Evolutionary conservation across 768 basidiomycete genomes (phyloP).

Genomic region (Pulveroboletus sp.): DNA sequence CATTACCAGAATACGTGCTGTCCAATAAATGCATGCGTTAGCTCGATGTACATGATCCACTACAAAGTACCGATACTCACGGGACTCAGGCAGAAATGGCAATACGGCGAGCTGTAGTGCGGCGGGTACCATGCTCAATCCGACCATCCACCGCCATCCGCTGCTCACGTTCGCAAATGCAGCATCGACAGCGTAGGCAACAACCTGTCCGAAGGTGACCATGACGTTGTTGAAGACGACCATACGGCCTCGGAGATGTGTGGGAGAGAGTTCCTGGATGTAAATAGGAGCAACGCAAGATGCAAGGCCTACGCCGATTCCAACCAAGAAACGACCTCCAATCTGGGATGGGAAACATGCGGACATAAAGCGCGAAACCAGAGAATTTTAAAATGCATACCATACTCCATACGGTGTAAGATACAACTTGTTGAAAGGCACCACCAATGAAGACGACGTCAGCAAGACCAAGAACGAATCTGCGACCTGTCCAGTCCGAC

Average conservation of each 20-base stretch:
- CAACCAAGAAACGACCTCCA: slow-evolving; percentile 71
- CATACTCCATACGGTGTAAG: slow-evolving; percentile 70
- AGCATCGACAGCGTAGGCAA: slow-evolving; percentile 73
- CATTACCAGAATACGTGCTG: slow-evolving; percentile 65
- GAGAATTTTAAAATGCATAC: slow-evolving; percentile 34
- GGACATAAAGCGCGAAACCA: neutral
- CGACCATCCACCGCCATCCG: slow-evolving; percentile 88
- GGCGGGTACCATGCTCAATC: slow-evolving; percentile 68
- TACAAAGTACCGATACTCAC: slow-evolving; percentile 38
- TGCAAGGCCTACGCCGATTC: slow-evolving; percentile 71
- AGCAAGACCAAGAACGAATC: slow-evolving; percentile 60
- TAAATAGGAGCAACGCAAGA: slow-evolving; percentile 79
- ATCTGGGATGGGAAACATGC: slow-evolving; percentile 39
- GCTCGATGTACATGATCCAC: neutral
- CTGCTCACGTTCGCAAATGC: slow-evolving; percentile 54
- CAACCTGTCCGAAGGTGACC: slow-evolving; percentile 79
- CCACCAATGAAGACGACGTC: slow-evolving; percentile 75
- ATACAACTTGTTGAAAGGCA: slow-evolving; percentile 70
- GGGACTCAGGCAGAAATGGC: slow-evolving; percentile 74
- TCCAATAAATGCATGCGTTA: slow-evolving; percentile 1
- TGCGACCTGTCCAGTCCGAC: slow-evolving; percentile 70
- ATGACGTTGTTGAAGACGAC: slow-evolving; percentile 80
- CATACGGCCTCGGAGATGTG: slow-evolving; percentile 69
- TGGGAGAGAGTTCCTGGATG: slow-evolving; percentile 81
- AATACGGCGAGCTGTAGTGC: slow-evolving; percentile 59